phyloP scores from a whole-genome alignment of 2,329 filamentous ascomycete genomes.

The Aspergillus sp. region DNA sequence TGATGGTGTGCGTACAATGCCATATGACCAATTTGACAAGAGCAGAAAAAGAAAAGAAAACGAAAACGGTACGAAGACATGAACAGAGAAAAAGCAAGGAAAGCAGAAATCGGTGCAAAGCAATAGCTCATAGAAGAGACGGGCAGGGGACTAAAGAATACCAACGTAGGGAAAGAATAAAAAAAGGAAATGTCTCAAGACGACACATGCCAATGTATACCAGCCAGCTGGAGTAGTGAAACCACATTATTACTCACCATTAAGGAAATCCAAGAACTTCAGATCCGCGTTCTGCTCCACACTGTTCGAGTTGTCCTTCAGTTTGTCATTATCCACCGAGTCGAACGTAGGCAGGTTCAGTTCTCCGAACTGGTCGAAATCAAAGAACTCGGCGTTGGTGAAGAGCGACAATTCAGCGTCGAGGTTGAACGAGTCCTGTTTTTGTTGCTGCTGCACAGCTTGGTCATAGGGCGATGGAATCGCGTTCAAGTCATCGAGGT shows the following conservation, averaged over 20 bases:
- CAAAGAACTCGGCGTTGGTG: conserved; percentile 75
- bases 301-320: conserved; percentile 15
- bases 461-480: conserved; percentile 59
- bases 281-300: conserved; percentile 24
- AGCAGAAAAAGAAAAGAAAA: conserved; percentile 1
- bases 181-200: background rate
- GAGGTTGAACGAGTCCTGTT: conserved; percentile 56
- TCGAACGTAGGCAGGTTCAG: conserved; percentile 29
- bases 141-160: no score
- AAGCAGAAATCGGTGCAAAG: background rate
- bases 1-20: conserved; percentile 9
- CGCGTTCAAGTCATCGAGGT: conserved; percentile 77
- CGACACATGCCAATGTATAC: no score
- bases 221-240: background rate
- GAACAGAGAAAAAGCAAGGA: background rate
- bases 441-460: conserved; percentile 51
- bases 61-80: background rate
- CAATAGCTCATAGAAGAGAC: no score
- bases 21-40: background rate
- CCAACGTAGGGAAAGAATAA: background rate
- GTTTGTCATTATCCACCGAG: conserved; percentile 23
- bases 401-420: conserved; percentile 71
- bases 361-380: conserved; percentile 54
- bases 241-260: conserved; percentile 29
- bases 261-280: conserved; percentile 37